Evolutionary conservation across 2,329 filamentous ascomycete genomes (phyloP).

Genomic region (Fusarium sp.): DNA sequence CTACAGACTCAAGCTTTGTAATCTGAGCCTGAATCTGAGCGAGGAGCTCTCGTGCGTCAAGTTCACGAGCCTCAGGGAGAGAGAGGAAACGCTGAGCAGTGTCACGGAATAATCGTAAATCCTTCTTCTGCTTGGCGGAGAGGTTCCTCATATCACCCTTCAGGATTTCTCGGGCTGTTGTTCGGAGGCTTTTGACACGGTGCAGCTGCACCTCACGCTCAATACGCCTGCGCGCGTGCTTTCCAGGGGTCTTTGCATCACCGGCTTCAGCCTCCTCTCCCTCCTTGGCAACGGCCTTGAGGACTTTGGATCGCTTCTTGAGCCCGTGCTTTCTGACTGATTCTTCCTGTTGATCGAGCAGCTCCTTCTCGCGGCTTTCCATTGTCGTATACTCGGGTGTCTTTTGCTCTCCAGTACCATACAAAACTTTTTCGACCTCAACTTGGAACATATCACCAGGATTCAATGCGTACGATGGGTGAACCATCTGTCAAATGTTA

Average conservation of each 20-base stretch:
- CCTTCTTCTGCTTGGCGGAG: slow-evolving; percentile 79
- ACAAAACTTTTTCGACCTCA: slow-evolving; percentile 87
- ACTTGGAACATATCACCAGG: slow-evolving; percentile 99
- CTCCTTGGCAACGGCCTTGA: slow-evolving; percentile 38
- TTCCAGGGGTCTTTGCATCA: slow-evolving; percentile 31
- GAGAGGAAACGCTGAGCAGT: slow-evolving; percentile 72
- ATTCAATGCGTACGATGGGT: slow-evolving; percentile 93
- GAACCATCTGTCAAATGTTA: slow-evolving; percentile 75
- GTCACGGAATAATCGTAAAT: slow-evolving; percentile 78
- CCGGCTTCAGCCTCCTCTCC: slow-evolving; percentile 36
- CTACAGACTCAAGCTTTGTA: slow-evolving; percentile 50
- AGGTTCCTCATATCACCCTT: slow-evolving; percentile 63
- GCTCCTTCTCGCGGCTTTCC: slow-evolving; percentile 43
- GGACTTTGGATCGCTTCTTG: slow-evolving; percentile 34
- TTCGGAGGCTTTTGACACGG: slow-evolving; percentile 46
- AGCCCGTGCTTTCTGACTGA: slow-evolving; percentile 40
- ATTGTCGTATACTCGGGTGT: slow-evolving; percentile 48
- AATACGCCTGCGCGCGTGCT: slow-evolving; percentile 30
- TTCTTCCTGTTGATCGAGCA: slow-evolving; percentile 44
- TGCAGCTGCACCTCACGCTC: slow-evolving; percentile 46
- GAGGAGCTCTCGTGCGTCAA: slow-evolving; percentile 49
- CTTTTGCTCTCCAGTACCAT: slow-evolving; percentile 83
- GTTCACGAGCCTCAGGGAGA: slow-evolving; percentile 49
- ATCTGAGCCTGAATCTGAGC: slow-evolving; percentile 51
- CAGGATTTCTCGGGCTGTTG: slow-evolving; percentile 51